Evolutionary conservation across 2,329 filamentous ascomycete genomes (phyloP), one percentile per base, ranked within the genome.

Genomic region (Aschersonia sp.): DNA sequence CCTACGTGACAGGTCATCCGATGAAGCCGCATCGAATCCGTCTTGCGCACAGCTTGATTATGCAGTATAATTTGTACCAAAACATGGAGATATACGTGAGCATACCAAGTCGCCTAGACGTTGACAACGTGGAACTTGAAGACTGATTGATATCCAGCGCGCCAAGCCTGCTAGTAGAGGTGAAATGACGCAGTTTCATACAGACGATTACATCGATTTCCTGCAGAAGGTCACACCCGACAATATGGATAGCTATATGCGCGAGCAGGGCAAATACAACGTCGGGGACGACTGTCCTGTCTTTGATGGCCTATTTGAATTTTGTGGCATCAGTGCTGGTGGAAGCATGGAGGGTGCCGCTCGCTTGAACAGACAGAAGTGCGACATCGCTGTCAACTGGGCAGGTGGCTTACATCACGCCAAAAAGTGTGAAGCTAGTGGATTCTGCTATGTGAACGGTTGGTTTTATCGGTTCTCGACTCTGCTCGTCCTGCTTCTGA

Each of bases 21-120:
- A 98, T 98, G 92, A 98, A 98, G 67, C 92, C 92, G 53, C 95
- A 95, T 77, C 84, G 92, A 29, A 83, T 98, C 58, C 88, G 89
- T 28, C 71, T 98, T 55, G 94, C 92, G 45, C 95, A 98, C 65
- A 92, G 94, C 59, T 76, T 98, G 56, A 89, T 98, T 48, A 85
- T 97, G 74, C 89, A 92, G 50, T 97, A 97, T 70, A 88, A 91
- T 51, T 79, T 97, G 51, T 94, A 97, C 66, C 85, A 92, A 65
- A 89, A 89, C 59, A 95, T 98, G 84, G 91, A 97, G 64, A 84
- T 94, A 44, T 96, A 95, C 62, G 82, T 92, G 59, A 75, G 89
- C 64, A 9, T 42, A n/a, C 20, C 40, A 10, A n/a, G 9, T 42
- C 35, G 35, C 35, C 35, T 38, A 7, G 35, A 7, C 12, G 7